These are phyloP conservation scores for Fusarium lateritium DNA, from an alignment of 2,329 filamentous ascomycete species.

Conservation along the genomic window DNA sequence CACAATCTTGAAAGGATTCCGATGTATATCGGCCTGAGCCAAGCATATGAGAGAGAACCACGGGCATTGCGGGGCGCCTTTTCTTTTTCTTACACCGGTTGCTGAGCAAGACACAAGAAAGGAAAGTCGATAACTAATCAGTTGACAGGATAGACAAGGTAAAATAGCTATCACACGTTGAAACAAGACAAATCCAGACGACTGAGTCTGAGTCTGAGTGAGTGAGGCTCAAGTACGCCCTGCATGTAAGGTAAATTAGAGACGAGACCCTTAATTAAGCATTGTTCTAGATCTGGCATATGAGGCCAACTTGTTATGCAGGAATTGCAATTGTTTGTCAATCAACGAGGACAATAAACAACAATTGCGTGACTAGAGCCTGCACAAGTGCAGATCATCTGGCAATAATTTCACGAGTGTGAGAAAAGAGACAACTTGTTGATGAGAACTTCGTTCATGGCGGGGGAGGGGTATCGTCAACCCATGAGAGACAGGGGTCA, in stretches of 20 bases:
- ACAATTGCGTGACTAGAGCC: not conserved
- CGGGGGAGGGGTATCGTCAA: constrained; percentile 21
- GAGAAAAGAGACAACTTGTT: constrained; percentile 28
- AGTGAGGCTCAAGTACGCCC: constrained; percentile 19
- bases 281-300: not conserved
- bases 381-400: not conserved
- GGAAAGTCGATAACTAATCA: not conserved
- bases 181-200: constrained; percentile 4
- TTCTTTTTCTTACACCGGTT: constrained; percentile 26
- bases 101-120: constrained; percentile 26
- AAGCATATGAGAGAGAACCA: constrained; percentile 5
- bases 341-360: not conserved
- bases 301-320: not conserved
- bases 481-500: constrained; percentile 26
- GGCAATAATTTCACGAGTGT: not conserved
- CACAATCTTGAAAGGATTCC: not conserved
- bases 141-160: no score
- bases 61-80: constrained; percentile 29
- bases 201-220: not conserved
- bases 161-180: not conserved
- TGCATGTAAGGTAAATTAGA: constrained; percentile 1
- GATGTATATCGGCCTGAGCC: constrained; percentile 5
- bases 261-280: not conserved
- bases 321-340: not conserved
- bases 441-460: constrained; percentile 8